Base-by-base conservation (phyloP, 2,329 filamentous ascomycete species). In the Nothopassalora personata region DNA sequence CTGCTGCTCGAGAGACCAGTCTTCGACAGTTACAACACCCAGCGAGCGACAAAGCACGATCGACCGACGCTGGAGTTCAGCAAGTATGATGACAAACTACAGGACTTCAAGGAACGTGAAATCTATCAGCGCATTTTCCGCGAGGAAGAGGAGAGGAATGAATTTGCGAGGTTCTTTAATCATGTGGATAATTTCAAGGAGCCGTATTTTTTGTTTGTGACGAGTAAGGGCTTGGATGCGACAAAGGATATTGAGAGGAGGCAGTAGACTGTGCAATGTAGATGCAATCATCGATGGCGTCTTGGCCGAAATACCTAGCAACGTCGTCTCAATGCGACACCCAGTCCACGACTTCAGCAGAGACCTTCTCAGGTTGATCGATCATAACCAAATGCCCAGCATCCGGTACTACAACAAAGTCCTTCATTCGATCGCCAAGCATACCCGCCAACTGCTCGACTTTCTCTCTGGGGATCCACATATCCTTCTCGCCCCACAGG, bases 81-180 rank as follows among this genome's bases (percentile, higher is more conserved):
- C 51, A 88, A 87, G 62, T 91, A 87, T 68, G 85, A 93, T 60
- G 83, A 86, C 51, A 83, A 90, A 74, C 90, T 99, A 67, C 82
- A 88, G 63, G 88, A 86, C 60, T 99, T 99, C 77, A 97, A 97
- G 78, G 86, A 96, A 71, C 78, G 86, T 66, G 86, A 96, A 73
- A 97, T 99, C 61, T 99, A 99, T 72, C 85, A 89, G 69, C 83
- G 90, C 27, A 96, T 97, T 66, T 97, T 95, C 74, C 83, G 88
- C 28, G 88, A 96, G 54, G 94, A 97, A 74, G 90, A 94, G 57
- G 75, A 85, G 87, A 72, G 87, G 90, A 64, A 91, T 93, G 80
- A 83, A 89, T 84, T 67, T 60, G 61, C 63, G 50, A 71, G 75
- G 5, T 81, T 81, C 68, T 81, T 80, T 68, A 76, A 77, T 8